These are phyloP conservation scores for Orbilia blumenaviensis DNA, from an alignment of 2,329 filamentous ascomycete genomes.

Conservation along the genomic window DNA sequence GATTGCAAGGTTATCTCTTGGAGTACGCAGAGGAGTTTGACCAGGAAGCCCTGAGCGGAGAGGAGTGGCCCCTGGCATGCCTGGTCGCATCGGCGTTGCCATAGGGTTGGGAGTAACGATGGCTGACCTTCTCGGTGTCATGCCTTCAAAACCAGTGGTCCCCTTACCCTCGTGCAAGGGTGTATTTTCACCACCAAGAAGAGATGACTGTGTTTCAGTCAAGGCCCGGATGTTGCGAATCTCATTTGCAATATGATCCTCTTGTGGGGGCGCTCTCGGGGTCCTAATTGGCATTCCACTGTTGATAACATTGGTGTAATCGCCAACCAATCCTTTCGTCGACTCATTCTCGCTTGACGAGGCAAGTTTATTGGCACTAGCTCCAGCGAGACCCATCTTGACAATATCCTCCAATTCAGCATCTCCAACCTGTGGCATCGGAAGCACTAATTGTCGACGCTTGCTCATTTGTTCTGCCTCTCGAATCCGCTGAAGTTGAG, in stretches of 20 bases:
- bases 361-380: conserved; percentile 79
- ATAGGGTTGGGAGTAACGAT: conserved; percentile 94
- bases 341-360: conserved; percentile 82
- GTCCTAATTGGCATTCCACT: conserved; percentile 88
- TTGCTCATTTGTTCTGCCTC: conserved; percentile 98
- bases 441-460: conserved; percentile 80
- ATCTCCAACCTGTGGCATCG: conserved; percentile 90
- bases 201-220: conserved; percentile 90
- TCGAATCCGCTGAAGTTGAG: conserved; percentile 90
- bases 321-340: conserved; percentile 84
- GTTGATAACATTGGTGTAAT: conserved; percentile 79
- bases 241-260: conserved; percentile 96
- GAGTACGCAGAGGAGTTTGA: conserved; percentile 85
- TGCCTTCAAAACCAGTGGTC: conserved; percentile 88
- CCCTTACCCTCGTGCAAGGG: conserved; percentile 81
- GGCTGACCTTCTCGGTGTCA: conserved; percentile 79
- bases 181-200: conserved; percentile 93
- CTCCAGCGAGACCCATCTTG: conserved; percentile 96
- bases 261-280: conserved; percentile 86
- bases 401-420: conserved; percentile 95
- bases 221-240: conserved; percentile 91
- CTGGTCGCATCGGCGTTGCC: conserved; percentile 83
- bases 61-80: conserved; percentile 71
- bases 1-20: conserved; percentile 84
- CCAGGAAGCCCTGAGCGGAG: conserved; percentile 75